Base-by-base conservation (phyloP, 352 stramenopile genomes). In the Globisporangium lucens region DNA sequence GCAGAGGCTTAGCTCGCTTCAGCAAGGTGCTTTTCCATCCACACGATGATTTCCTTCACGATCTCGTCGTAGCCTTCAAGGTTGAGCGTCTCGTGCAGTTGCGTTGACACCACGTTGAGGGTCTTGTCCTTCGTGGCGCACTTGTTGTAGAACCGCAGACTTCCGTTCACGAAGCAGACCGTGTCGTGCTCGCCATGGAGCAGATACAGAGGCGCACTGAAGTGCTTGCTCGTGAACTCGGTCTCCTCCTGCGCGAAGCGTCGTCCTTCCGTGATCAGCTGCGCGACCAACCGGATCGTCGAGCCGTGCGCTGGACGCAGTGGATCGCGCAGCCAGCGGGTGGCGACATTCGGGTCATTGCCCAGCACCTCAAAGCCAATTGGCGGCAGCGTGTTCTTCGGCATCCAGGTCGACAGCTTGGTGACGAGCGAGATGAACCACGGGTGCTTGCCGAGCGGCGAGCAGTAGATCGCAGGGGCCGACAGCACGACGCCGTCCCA, bases 401-500 rank as follows among this genome's bases (percentile, higher is more conserved):
- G 77, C 6, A 87, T 55, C 57, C 71, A 52, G 6, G 33, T 49
- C 43, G 75, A 71, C 6, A 86, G 59, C 35, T 79, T 52, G 0
- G 56, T 27, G 8, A 80, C 20, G 33, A 77, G 38, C 22, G 70
- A 73, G 24, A 65, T 43, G 47, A 63, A 58, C 56, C 47, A 65
- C 46, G 63, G 49, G 52, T 63, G 57, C 68, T 74, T 71, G 35
- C 57, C 59, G 4, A 67, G 47, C 30, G 71, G 70, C 29, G 76
- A 63, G 41, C 82, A 76, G 24, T 78, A 74, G 22, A 82, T 65
- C 24, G 76, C 68, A 0, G 77, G 63, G 3, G 73, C 58, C 1
- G 73, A 83, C 2, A 90, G 55, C 47, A 89, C 75, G 1, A 88
- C 68, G 24, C 78, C 82, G 27, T 71, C 70, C 71, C 82, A 82